These are phyloP conservation scores for Vigna angularis DNA, from an alignment of 306 rosid species.

Conservation along the genomic window DNA sequence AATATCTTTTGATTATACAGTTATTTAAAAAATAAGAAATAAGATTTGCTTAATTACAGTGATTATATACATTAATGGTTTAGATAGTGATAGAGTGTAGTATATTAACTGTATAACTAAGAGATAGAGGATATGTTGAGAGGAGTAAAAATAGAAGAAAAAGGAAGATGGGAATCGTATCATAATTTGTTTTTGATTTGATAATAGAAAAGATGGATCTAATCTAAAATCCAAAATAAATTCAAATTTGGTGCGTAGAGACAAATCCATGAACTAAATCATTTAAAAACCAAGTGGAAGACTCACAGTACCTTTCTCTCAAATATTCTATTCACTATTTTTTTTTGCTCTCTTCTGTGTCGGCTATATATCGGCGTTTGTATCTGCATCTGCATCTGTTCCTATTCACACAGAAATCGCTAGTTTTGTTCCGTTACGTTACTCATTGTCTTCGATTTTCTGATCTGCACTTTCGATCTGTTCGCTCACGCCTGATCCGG, in stretches of 20 bases:
- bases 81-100: too few species aligned
- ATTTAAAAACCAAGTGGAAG: neutral
- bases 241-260: neutral
- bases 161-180: neutral
- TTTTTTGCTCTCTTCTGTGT: conserved; percentile 29
- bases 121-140: too few species aligned
- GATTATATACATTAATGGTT: too few species aligned
- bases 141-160: neutral
- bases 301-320: conserved; percentile 33
- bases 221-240: conserved; percentile 10
- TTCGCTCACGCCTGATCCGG: conserved; percentile 29
- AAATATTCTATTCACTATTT: neutral
- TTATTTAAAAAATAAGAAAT: too few species aligned
- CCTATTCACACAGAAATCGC: neutral
- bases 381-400: conserved; percentile 15
- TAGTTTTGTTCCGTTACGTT: neutral
- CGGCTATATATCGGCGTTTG: conserved; percentile 46
- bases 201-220: neutral
- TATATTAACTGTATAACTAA: neutral
- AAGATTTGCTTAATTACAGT: too few species aligned
- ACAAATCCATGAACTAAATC: neutral
- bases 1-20: too few species aligned
- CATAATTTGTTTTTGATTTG: neutral
- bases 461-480: conserved; percentile 49
- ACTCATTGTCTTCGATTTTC: conserved; percentile 18